Base-by-base conservation (phyloP, 495 filamentous ascomycete species). In the Parathielavia appendiculata region DNA sequence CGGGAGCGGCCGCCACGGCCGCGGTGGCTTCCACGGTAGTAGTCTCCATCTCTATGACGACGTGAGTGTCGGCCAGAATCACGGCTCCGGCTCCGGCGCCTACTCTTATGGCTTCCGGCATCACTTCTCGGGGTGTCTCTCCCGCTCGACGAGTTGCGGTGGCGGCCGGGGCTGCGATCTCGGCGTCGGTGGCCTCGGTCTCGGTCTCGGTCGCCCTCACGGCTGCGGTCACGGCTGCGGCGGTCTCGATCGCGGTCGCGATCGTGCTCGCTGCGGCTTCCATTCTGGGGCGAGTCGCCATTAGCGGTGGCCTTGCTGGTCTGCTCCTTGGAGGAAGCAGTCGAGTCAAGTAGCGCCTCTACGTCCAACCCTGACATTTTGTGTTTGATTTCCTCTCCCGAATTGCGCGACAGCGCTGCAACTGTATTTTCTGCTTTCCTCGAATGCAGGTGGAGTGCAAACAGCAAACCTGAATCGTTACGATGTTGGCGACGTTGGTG, bases 291-390 rank as follows among this genome's bases (percentile, higher is more conserved):
- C 63, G 78, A 70, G 52, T 76, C 76, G 54, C 75, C 68, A 47
- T 79, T 69, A 56, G 63, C 62, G 26, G 55, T 47, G 54, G 56
- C 51, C 60, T 69, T 71, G 55, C 38, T 53, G 46, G 56, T 62
- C 63, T 70, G 70, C 43, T 83, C 75, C 62, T 84, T 83, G 52
- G 67, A 63, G 47, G 79, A 76, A 75, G 91, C 91, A 63, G 91
- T 91, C 36, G 89, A 90, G 76, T 96, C 92, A 66, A 96, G 83
- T 59, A 96, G 85, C 66, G 91, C 91, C 81, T 96, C 91, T 65
- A 96, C 90, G 71, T 95, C 90, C 69, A 95, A 80, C 74, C 86
- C 87, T 71, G 91, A 92, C 91, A 96, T 96, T 63, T 57, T 52
- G 26, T 30, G 26, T 30, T 30, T 30, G 26, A 30, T 30, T 6